Evolutionary conservation across 192 early-diverging fungal genomes (phyloP).

Genomic region (Cetraspora pellucida): DNA sequence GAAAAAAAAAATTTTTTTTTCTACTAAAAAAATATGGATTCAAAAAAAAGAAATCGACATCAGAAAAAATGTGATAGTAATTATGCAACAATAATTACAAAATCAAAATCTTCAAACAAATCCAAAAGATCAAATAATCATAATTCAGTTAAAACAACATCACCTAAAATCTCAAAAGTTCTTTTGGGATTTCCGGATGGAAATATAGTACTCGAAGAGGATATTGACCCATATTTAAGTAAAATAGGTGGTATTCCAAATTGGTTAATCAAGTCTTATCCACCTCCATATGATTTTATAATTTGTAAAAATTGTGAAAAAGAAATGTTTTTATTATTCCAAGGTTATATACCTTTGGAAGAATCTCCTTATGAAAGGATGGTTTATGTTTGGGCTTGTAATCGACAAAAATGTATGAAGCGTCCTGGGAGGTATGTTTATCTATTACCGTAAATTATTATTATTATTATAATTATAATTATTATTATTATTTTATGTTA

Average conservation of each 20-base stretch:
- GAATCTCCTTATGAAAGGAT: conserved; percentile 72
- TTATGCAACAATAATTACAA: too few species aligned
- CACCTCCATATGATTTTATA: conserved; percentile 39
- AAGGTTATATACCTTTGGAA: conserved; percentile 74
- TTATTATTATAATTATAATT: neutral
- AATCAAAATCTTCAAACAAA: too few species aligned
- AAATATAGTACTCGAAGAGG: conserved; percentile 44
- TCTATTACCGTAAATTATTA: neutral
- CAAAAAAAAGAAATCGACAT: too few species aligned
- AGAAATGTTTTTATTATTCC: conserved; percentile 68
- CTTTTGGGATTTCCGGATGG: conserved; percentile 55
- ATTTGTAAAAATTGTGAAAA: conserved; percentile 61
- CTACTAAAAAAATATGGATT: too few species aligned
- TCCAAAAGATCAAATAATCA: too few species aligned
- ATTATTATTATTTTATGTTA: neutral
- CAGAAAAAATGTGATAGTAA: too few species aligned
- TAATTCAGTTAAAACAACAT: neutral
- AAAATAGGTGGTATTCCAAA: conserved; percentile 69
- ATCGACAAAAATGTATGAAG: conserved; percentile 71
- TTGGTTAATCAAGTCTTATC: conserved; percentile 46
- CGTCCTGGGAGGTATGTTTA: conserved; percentile 58
- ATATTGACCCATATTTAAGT: conserved; percentile 60
- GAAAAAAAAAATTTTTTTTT: too few species aligned
- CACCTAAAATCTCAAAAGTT: conserved; percentile 43
- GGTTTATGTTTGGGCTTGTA: conserved; percentile 83